These are phyloP conservation scores for Saposhnikovia divaricata DNA, from an alignment of 129 eudicot genomes.

Conservation along the genomic window DNA sequence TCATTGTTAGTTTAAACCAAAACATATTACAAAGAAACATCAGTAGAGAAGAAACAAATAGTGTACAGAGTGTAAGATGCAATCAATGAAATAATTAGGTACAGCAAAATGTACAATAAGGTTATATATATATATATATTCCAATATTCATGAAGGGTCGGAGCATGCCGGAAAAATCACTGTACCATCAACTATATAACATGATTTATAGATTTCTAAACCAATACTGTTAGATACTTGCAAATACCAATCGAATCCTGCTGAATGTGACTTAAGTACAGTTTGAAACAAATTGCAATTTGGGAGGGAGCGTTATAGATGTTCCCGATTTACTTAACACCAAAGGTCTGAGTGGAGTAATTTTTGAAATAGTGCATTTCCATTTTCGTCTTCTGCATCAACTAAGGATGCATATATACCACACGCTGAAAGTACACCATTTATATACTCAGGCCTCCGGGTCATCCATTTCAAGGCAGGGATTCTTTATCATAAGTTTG, in stretches of 20 bases:
- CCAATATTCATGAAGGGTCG: background rate
- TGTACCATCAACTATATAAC: background rate
- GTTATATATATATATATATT: background rate
- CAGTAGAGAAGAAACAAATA: background rate
- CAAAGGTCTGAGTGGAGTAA: background rate
- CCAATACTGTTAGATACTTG: background rate
- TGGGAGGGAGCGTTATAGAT: background rate
- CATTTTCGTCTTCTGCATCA: background rate
- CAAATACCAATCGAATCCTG: background rate
- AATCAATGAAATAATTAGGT: background rate
- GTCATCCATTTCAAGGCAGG: background rate
- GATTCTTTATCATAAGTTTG: background rate
- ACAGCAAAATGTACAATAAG: background rate
- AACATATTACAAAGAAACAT: background rate
- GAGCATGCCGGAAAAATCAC: background rate
- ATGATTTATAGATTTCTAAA: background rate
- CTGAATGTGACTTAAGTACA: background rate
- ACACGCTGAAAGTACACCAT: background rate
- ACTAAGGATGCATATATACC: background rate
- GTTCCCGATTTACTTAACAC: background rate
- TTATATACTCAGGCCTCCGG: background rate
- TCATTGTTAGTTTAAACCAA: background rate
- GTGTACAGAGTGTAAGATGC: background rate
- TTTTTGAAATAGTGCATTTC: background rate
- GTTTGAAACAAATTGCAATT: background rate